Conservation (phyloP, 1,139 yeast species). For the Diutina siamensis region DNA sequence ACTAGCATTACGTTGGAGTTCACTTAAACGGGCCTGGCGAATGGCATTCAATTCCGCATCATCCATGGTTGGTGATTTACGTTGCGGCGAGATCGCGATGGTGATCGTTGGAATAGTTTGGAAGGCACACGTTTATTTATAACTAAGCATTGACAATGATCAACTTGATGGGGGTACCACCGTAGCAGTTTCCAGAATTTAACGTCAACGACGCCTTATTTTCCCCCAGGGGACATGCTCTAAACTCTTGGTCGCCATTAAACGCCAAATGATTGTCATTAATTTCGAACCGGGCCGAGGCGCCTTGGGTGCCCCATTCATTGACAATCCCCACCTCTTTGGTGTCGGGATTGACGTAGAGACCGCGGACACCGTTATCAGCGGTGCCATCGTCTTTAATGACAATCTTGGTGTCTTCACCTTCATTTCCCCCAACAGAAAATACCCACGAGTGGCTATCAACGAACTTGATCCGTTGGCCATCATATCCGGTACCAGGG, state of each 20-base stretch:
- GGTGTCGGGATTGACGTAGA: not conserved
- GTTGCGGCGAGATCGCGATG: no score
- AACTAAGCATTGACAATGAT: not conserved
- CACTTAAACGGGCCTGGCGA: slow-evolving; percentile 77
- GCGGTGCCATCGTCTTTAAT: not conserved
- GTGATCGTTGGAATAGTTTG: no score
- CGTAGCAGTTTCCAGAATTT: not conserved
- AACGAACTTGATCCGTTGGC: not conserved
- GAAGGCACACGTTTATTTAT: no score
- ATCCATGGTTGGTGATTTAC: slow-evolving; percentile 29
- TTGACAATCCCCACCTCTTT: not conserved
- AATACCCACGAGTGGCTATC: not conserved
- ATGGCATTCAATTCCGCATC: slow-evolving; percentile 83
- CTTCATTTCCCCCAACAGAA: not conserved
- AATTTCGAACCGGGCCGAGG: not conserved
- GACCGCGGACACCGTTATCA: not conserved
- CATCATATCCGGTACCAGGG: not conserved
- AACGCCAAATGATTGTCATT: not conserved
- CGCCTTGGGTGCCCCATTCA: not conserved
- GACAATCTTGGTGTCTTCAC: not conserved
- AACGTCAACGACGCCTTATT: not conserved
- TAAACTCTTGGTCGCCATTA: not conserved
- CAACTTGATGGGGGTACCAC: not conserved
- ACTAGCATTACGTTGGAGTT: slow-evolving; percentile 47
- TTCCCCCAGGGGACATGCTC: not conserved